Percentiles rank a stretch among this genome's conserved stretches.
These are phyloP conservation scores for Pyrenophora tritici-repentis DNA, from an alignment of 2,329 filamentous ascomycete genomes.

Conservation along the genomic window DNA sequence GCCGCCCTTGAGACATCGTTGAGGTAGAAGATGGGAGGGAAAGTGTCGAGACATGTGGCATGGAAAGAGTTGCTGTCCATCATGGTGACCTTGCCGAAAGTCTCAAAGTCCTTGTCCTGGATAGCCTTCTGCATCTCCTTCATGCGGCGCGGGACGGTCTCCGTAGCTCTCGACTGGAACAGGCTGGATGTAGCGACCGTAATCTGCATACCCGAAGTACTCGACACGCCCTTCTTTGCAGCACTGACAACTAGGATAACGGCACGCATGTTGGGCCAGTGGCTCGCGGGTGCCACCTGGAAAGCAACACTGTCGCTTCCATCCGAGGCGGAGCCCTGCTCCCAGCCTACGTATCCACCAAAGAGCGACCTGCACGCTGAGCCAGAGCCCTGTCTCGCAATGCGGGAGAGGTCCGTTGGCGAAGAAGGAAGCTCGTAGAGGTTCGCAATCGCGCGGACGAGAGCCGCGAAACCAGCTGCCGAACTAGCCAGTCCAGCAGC, in stretches of 20 bases:
- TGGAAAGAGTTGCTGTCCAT: conserved; percentile 97
- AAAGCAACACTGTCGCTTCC: conserved; percentile 87
- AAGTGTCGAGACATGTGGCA: conserved; percentile 90
- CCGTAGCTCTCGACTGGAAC: conserved; percentile 75
- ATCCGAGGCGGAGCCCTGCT: conserved; percentile 74
- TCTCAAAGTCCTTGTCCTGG: conserved; percentile 75
- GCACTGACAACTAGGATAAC: conserved; percentile 89
- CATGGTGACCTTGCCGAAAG: conserved; percentile 92
- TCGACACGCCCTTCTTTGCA: conserved; percentile 93
- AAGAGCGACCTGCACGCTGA: conserved; percentile 93
- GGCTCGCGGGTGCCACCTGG: conserved; percentile 81
- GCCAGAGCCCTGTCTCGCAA: conserved; percentile 91
- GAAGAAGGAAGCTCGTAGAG: conserved; percentile 84
- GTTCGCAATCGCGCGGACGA: conserved; percentile 84
- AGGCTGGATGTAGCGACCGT: conserved; percentile 91
- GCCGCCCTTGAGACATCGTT: conserved; percentile 90
- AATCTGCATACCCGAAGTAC: conserved; percentile 94
- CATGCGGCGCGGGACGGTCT: conserved; percentile 85
- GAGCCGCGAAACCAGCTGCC: conserved; percentile 69
- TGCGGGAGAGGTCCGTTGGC: conserved; percentile 80
- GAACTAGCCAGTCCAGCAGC: conserved; percentile 79
- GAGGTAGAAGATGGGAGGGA: conserved; percentile 98
- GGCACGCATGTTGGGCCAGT: conserved; percentile 96
- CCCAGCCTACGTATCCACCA: conserved; percentile 95
- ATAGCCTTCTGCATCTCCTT: conserved; percentile 82